These are phyloP conservation scores for Chlamydomonas sphaeroides DNA, from an alignment of 139 green algal genomes.

Conservation along the genomic window DNA sequence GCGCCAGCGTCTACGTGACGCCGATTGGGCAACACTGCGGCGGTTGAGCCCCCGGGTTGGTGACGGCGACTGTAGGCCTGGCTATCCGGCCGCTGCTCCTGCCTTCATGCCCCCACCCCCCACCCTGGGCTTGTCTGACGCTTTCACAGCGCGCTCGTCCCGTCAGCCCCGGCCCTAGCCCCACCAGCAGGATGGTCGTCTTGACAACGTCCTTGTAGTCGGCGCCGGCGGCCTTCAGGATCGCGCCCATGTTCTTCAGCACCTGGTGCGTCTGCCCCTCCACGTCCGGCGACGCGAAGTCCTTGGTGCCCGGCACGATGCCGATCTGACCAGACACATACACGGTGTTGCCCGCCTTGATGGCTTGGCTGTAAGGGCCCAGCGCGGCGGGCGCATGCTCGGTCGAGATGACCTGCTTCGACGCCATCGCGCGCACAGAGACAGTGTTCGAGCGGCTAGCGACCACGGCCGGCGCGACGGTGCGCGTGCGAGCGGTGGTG, in stretches of 20 bases:
- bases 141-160: no score
- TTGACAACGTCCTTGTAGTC: slow-evolving; percentile 92
- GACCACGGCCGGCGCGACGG: neutral
- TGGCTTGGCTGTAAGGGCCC: slow-evolving; percentile 93
- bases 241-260: slow-evolving; percentile 90
- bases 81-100: no score
- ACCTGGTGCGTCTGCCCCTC: slow-evolving; percentile 85
- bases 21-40: no score
- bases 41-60: no score
- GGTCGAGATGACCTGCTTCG: slow-evolving; percentile 68
- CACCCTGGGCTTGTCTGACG: no score
- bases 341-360: slow-evolving; percentile 85
- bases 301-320: slow-evolving; percentile 87
- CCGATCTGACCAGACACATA: slow-evolving; percentile 92
- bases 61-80: no score
- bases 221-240: slow-evolving; percentile 87
- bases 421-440: slow-evolving; percentile 40
- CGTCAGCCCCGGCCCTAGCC: neutral
- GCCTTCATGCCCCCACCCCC: no score
- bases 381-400: slow-evolving; percentile 89
- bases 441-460: neutral
- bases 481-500: neutral
- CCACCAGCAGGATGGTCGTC: slow-evolving; percentile 89
- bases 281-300: slow-evolving; percentile 82
- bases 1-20: no score